Evolutionary conservation across 768 basidiomycete species (phyloP).

Genomic region (Leucogyrophana mollusca): DNA sequence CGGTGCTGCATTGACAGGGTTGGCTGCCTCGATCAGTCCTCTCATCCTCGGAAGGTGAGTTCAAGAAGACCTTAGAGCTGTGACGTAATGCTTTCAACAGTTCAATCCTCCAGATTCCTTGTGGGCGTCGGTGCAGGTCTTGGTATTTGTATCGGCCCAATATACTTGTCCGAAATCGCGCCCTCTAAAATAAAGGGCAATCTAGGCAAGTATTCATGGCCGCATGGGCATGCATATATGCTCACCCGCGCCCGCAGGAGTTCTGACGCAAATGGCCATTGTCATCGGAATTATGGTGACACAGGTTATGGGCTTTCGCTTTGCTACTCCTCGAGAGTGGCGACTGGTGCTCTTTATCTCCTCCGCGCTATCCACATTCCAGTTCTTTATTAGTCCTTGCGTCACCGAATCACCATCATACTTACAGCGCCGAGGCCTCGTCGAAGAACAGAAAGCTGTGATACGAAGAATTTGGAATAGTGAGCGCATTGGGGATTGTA

Average conservation of each 20-base stretch:
- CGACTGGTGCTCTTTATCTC: constrained; percentile 70
- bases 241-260: constrained; percentile 42
- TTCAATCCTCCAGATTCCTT: constrained; percentile 43
- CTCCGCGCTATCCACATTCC: constrained; percentile 48
- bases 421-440: constrained; percentile 48
- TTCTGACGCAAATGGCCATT: constrained; percentile 79
- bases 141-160: constrained; percentile 76
- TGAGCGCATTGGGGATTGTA: constrained; percentile 26
- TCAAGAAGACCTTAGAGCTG: not conserved
- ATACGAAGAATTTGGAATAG: constrained; percentile 54
- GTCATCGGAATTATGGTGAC: constrained; percentile 88
- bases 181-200: constrained; percentile 73
- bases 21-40: constrained; percentile 53
- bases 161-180: constrained; percentile 84
- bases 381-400: constrained; percentile 51
- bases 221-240: not conserved
- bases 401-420: constrained; percentile 75
- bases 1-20: constrained; percentile 65
- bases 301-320: constrained; percentile 69
- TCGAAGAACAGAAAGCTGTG: constrained; percentile 47
- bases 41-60: constrained; percentile 68
- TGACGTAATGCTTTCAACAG: constrained; percentile 2
- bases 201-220: constrained; percentile 61
- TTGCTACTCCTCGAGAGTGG: constrained; percentile 71
- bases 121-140: constrained; percentile 73